Evolutionary conservation across 305 asterid species (phyloP).

Genomic region (Lippia alba): DNA sequence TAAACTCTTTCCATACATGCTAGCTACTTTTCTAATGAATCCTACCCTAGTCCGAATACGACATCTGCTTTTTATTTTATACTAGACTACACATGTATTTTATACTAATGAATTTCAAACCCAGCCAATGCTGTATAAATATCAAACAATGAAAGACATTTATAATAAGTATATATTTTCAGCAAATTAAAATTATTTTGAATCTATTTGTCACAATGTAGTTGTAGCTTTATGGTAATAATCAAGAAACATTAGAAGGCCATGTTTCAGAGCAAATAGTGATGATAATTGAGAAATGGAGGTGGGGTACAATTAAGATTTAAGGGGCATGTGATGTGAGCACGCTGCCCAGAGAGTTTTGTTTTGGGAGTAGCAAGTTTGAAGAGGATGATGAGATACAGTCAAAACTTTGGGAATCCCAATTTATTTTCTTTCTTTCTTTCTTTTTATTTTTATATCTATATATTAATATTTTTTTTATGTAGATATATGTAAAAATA

Average conservation of each 20-base stretch:
- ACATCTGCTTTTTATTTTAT: too few species aligned
- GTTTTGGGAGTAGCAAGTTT: conserved; percentile 26
- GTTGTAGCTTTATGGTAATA: conserved; percentile 28
- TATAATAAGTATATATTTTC: too few species aligned
- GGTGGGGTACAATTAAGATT: conserved; percentile 34
- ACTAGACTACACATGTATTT: too few species aligned
- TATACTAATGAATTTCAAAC: too few species aligned
- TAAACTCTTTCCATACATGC: too few species aligned
- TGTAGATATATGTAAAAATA: conserved; percentile 8
- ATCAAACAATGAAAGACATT: too few species aligned
- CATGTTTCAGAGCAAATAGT: conserved; percentile 6
- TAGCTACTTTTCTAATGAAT: too few species aligned
- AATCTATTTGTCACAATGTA: conserved; percentile 33
- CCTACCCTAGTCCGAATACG: too few species aligned
- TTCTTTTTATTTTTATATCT: background rate
- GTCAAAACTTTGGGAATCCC: conserved; percentile 47
- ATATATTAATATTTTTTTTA: background rate
- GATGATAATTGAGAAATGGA: background rate
- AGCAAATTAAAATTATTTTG: too few species aligned
- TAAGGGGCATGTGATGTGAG: conserved; percentile 40
- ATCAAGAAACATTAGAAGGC: conserved; percentile 10
- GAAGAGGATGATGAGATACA: conserved; percentile 28
- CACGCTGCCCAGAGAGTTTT: conserved; percentile 29
- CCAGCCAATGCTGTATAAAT: too few species aligned
- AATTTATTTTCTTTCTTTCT: background rate